Evolutionary conservation across 148 eudicot species (phyloP).

Genomic region (Camellia granthamiana): DNA sequence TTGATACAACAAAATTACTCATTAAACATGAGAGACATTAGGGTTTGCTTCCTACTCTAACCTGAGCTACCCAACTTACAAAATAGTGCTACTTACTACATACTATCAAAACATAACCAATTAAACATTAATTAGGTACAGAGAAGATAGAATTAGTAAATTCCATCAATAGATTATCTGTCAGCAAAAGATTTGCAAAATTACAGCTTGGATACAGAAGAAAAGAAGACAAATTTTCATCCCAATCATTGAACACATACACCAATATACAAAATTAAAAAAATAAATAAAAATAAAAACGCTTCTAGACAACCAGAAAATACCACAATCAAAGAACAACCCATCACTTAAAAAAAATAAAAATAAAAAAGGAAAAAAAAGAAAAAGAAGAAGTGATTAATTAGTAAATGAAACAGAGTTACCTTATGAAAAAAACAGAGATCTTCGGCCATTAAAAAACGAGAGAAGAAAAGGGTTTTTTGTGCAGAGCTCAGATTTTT

Average conservation of each 20-base stretch:
- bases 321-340: conserved; percentile 6
- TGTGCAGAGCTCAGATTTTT: conserved; percentile 3
- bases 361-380: background rate
- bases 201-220: background rate
- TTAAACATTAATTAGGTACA: background rate
- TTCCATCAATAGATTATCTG: conserved; percentile 1
- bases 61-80: too few relatives aligned
- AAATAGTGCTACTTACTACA: background rate
- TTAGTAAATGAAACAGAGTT: background rate
- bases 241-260: background rate
- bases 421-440: conserved; percentile 53
- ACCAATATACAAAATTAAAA: background rate
- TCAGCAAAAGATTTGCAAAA: background rate
- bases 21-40: background rate
- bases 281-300: background rate
- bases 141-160: background rate
- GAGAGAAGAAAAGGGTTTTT: background rate
- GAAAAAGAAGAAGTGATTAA: background rate
- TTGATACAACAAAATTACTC: background rate
- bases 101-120: too few relatives aligned
- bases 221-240: background rate
- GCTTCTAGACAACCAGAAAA: conserved; percentile 1
- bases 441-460: conserved; percentile 48
- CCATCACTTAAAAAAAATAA: conserved; percentile 6
- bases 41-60: background rate